Evolutionary conservation across 306 rosid genomes (phyloP), one percentile per base, ranked within the genome.

Genomic region (Vicia faba): DNA sequence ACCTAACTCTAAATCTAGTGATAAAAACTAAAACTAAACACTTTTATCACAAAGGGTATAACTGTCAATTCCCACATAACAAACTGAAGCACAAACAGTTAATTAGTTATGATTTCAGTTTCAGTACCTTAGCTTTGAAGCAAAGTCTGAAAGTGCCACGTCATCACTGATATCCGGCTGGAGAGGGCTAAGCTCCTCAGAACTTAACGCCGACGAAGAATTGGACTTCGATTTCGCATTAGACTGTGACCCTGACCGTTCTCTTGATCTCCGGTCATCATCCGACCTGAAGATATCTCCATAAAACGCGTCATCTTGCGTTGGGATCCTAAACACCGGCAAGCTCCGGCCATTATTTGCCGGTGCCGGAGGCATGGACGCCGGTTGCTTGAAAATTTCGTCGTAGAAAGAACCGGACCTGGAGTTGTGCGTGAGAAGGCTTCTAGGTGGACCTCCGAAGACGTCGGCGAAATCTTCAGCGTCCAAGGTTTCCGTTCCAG

Each of bases 361-460:
- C 5, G 9, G 72, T 4, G 70, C 73, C 25, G 80, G 68, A 8
- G 66, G 68, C 0, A 29, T 2, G 14, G 78, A 69, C 11, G 71
- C 83, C 26, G 85, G 73, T 14, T 73, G 88, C 57, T 64, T 85
- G 86, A 83, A 86, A 36, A 88, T 72, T 74, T 88, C 96, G 62
- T 88, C 89, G 67, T 80, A 84, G 87, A 88, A 83, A 0, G 86
- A 75, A 57, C 45, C 75, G 1, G 86, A 56, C 70, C 87, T 70
- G 11, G 97, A 70, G 64, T 84, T 84, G 53, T 80, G 74, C 10
- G 64, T 79, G 7, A 84, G 77, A 36, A 86, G 78, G 65, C 91
- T 88, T 46, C 83, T 73, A 0, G 96, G 97, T 15, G 97, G 97
- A 3, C 97, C 97, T 0, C 97, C 97, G 14, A 88, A 91, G 45